Evolutionary conservation across 2,329 filamentous ascomycete species (phyloP), one percentile per base, ranked within the genome.

Genomic region (Leptoxyphium fumago): DNA sequence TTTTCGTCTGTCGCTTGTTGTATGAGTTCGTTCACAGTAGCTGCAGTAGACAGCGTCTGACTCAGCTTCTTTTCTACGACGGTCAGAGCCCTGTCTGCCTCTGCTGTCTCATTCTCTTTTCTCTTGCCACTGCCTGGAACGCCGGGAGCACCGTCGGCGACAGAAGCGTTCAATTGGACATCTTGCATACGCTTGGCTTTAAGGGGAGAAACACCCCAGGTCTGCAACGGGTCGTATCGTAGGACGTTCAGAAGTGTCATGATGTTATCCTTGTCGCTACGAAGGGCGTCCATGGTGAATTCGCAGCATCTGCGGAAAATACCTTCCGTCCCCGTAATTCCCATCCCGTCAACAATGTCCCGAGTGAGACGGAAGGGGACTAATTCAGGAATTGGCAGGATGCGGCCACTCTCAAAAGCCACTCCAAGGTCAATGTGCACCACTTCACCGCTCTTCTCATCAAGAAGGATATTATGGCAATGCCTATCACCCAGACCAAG

Each of bases 231-330:
- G 70, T 99, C 91, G 64, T 95, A 96, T n/a, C 93, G 82, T 46
- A 99, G 69, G 17, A 98, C 93, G 58, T 98, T 93, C 15, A 99
- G 77, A 43, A 98, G 87, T 0, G 91, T 96, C 88, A 95, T 96
- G 66, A 99, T 98, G 39, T 83, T 88, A 60, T 94, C 93, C 10
- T 84, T 84, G 61, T 98, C 91, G 55, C 94, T 84, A n/a, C 91
- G 80, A 30, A 99, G 70, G 1, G 93, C 88, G 49, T 95, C 87
- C 29, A 99, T 76, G 0, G 88, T 96, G 61, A 96, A 96, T 61
- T 99, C 93, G 62, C 91, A 98, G 64, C 89, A 96, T n/a, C 93
- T 78, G 7, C 91, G 78, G 68, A 96, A 98, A 0, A 96, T 87
- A 2, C 91, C 91, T 62, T 99, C 93, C 0, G 88, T 94, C 55